phyloP scores from a whole-genome alignment of 2,329 filamentous ascomycete species.

The Colletotrichum phormii region DNA sequence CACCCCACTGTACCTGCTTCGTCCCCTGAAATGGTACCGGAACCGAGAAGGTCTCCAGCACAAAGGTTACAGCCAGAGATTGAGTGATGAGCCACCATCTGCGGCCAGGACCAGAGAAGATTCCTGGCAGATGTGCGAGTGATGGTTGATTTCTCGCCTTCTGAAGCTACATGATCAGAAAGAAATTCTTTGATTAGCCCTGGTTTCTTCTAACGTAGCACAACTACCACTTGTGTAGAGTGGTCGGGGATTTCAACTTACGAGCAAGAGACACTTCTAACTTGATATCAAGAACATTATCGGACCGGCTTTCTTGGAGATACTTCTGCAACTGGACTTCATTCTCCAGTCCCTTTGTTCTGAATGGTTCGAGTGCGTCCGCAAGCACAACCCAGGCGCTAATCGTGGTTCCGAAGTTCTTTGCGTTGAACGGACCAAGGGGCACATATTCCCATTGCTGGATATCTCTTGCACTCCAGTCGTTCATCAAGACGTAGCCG shows the following conservation, averaged over 20 bases:
- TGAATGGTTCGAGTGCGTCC: slow-evolving; percentile 61
- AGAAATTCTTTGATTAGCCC: neutral
- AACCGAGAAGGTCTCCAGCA: slow-evolving; percentile 80
- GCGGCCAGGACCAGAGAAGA: slow-evolving; percentile 83
- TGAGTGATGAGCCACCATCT: slow-evolving; percentile 86
- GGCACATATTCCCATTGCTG: slow-evolving; percentile 72
- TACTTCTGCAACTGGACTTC: slow-evolving; percentile 50
- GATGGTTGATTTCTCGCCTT: slow-evolving; percentile 48
- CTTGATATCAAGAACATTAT: slow-evolving; percentile 51
- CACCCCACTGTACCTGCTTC: no score
- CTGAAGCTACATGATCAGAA: slow-evolving; percentile 28
- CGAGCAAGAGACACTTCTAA: slow-evolving; percentile 53
- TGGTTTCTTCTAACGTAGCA: neutral
- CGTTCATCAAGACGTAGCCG: slow-evolving; percentile 74
- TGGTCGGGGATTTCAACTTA: slow-evolving; percentile 40
- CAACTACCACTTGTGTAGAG: no score
- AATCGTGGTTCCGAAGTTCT: slow-evolving; percentile 70
- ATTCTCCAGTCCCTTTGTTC: slow-evolving; percentile 42
- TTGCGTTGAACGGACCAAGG: slow-evolving; percentile 71
- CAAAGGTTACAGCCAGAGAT: slow-evolving; percentile 81
- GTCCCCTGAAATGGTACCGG: slow-evolving; percentile 78
- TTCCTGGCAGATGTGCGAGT: slow-evolving; percentile 50
- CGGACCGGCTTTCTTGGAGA: slow-evolving; percentile 65
- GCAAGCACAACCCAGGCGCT: slow-evolving; percentile 72
- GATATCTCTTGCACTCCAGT: slow-evolving; percentile 73